Conservation (phyloP, 331 rosid genomes). For the Ulmus americana region DNA sequence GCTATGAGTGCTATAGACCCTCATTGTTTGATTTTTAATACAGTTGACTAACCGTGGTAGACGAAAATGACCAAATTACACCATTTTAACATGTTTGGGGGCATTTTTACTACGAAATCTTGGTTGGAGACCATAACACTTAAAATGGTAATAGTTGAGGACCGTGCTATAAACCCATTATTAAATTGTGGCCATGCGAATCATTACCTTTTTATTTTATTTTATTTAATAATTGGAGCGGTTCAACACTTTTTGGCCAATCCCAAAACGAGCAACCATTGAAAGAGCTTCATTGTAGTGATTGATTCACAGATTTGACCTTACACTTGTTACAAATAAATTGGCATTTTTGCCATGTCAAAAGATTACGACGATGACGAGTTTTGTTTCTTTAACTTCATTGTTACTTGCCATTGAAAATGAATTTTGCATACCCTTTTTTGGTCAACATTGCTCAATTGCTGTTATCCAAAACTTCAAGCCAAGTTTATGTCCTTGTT, state of each 20-base stretch:
- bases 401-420: not conserved
- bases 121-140: no score
- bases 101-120: no score
- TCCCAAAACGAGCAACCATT: not conserved
- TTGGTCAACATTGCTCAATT: not conserved
- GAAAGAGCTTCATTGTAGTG: not conserved
- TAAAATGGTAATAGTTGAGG: no score
- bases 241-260: not conserved
- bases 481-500: slow-evolving; percentile 1
- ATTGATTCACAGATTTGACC: not conserved
- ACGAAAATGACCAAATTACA: no score
- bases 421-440: not conserved
- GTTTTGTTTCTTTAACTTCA: not conserved
- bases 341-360: not conserved
- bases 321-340: not conserved
- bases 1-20: no score
- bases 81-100: no score
- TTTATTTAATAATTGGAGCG: not conserved
- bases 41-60: no score
- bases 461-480: not conserved
- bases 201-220: no score
- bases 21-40: no score
- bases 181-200: no score
- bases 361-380: not conserved
- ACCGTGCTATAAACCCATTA: no score